These are phyloP conservation scores for Tricholoma terreum DNA, from an alignment of 768 basidiomycete species.

Conservation along the genomic window DNA sequence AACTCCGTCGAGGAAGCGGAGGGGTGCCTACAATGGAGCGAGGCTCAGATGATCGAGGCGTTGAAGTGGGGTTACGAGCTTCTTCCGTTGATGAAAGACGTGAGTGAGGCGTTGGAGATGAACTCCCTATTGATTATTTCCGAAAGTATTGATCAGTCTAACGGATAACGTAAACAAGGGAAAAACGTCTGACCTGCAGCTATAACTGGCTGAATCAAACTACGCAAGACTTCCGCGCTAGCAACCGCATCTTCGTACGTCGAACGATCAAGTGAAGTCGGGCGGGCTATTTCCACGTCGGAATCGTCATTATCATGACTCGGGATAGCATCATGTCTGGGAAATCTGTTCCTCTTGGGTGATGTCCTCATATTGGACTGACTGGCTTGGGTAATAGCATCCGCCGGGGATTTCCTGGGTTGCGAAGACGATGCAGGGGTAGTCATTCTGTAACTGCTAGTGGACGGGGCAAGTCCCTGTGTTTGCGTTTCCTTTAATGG, in stretches of 20 bases:
- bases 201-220: not conserved
- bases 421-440: not conserved
- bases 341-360: not conserved
- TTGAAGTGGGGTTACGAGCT: not conserved
- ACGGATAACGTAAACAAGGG: not conserved
- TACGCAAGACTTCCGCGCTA: not conserved
- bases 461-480: not conserved
- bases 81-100: no score
- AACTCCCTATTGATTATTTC: not conserved
- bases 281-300: not conserved
- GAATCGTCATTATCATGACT: not conserved
- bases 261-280: not conserved
- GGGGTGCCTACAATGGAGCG: not conserved
- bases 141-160: not conserved
- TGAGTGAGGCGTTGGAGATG: not conserved
- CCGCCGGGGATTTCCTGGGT: constrained; percentile 8
- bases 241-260: constrained; percentile 3
- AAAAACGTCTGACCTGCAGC: not conserved
- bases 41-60: not conserved
- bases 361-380: not conserved
- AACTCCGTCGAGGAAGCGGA: not conserved
- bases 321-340: not conserved
- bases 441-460: not conserved
- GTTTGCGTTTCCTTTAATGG: not conserved
- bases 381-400: constrained; percentile 12